Base-by-base conservation (phyloP, 352 stramenopile species). In the Phytophthora ohioensis region DNA sequence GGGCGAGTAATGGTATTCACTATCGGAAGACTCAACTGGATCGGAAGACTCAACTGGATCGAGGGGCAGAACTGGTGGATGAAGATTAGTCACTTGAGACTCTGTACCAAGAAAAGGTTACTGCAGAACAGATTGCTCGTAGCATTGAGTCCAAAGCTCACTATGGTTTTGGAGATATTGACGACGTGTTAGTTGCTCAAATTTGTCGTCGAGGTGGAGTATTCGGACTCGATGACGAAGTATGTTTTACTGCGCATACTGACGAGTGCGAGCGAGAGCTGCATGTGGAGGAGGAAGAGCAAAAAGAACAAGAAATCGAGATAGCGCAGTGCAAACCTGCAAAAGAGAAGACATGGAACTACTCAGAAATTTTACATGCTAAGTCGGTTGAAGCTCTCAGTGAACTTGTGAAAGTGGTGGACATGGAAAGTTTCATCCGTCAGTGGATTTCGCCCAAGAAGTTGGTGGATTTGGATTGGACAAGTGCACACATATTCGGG, bases 1-100 rank as follows among this genome's bases (percentile, higher is more conserved):
- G 92, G 91, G 82, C 87, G 13, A 60, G 79, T 21, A 95, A 92
- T 64, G 89, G 88, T 0, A 68, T 96, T 41, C 82, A 95, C 46
- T 21, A 21, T 21, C 17, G 17, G 17, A 21, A 21, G 17, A 21
- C 17, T 21, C 17, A 21, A 21, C 17, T 21, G 17, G 96, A 81
- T 27, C 71, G 67, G n/a, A 69, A 75, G 15, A 80, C 79, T 27
- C 63, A 76, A 17, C 35, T 66, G 0, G 32, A 78, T 7, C n/a
- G 34, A 21, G 43, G 48, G 1, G 36, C 48, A 1, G 84, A 88
- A 38, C 17, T 87, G 11, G 54, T 87, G 3, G 51, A 72, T 17
- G 84, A 92, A 7, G 53, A 91, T 21, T 91, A 81, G 83, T 76
- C 66, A 0, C 62, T 91, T 0, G 66, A 83, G 31, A 63, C 46